Evolutionary conservation across 768 basidiomycete genomes (phyloP), one percentile per base, ranked within the genome.

Genomic region (Tubosaeta brunneosetosa): DNA sequence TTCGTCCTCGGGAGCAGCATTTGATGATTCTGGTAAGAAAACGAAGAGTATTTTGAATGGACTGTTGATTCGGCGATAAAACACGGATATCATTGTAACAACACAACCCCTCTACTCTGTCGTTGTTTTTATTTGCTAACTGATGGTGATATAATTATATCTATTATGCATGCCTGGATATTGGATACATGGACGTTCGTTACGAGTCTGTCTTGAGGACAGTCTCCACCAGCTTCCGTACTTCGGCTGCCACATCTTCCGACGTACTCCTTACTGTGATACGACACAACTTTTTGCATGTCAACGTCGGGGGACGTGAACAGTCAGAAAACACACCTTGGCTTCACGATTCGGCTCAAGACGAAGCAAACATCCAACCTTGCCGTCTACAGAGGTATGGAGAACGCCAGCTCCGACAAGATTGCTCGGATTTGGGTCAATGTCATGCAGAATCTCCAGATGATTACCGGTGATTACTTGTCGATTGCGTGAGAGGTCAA

Each of bases 321-420:
- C 1, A 3, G 22, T 34, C 38, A 17, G 52, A 33, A 19, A 6
- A 56, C 79, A 47, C 64, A 92, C 93, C 80, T 97, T 95, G 26
- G 95, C 97, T 54, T 97, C 94, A 48, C 83, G 81, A 72, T 97
- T 99, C 2, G 97, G 97, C 69, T 99, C 97, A 27, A 97, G 68
- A 50, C 97, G 81, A 57, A 97, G 70, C 56, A 99, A 74, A 65
- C 97, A 98, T 6, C 97, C 97, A 46, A 98, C 91, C 71, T 98
- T 98, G 32, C 95, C 95, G 4, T 88, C 88, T 5, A 74, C 69
- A n/a, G 88, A 86, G 74, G 85, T 95, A 67, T 98, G 93, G 47
- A 99, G 73, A 31, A 99, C 91, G n/a, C 89, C 94, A n/a, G 94
- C 97, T 19, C 83, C 89, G 16, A 98, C 94, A 40, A 93, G 69